These are phyloP conservation scores for Russula sp. DNA, from an alignment of 768 basidiomycete species.

Conservation along the genomic window DNA sequence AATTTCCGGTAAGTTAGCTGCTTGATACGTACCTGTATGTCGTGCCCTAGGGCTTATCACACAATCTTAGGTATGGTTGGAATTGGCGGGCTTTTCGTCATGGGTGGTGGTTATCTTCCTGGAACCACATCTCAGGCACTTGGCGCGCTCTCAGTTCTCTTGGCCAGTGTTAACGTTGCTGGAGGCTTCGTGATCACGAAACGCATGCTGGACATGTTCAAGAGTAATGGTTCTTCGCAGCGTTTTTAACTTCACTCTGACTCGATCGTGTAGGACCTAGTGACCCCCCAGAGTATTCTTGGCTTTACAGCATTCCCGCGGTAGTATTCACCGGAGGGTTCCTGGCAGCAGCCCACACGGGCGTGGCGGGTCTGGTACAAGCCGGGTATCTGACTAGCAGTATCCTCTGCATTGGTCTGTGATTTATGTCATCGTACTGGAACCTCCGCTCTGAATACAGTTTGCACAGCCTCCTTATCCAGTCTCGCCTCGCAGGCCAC, in stretches of 20 bases:
- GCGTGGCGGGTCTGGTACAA: conserved; percentile 81
- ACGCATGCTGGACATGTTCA: conserved; percentile 92
- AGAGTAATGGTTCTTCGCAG: conserved; percentile 43
- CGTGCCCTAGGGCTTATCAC: background rate
- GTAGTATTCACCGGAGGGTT: conserved; percentile 80
- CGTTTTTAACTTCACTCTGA: background rate
- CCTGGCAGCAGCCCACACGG: conserved; percentile 74
- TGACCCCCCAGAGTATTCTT: conserved; percentile 85
- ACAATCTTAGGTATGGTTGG: conserved; percentile 57
- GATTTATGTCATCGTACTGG: background rate
- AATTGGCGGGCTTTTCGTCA: conserved; percentile 80
- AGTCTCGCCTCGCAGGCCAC: conserved; percentile 75
- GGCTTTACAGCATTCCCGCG: conserved; percentile 76
- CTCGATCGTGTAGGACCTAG: conserved; percentile 48
- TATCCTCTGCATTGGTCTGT: conserved; percentile 73
- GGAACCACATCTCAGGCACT: conserved; percentile 74
- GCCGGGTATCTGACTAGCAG: conserved; percentile 84
- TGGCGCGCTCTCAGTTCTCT: conserved; percentile 77
- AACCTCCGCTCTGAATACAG: background rate
- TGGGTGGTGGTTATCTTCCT: conserved; percentile 84
- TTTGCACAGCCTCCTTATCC: conserved; percentile 59
- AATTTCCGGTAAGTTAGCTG: conserved; percentile 56
- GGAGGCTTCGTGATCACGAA: conserved; percentile 89
- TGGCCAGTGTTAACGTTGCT: conserved; percentile 83
- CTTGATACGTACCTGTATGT: background rate